Conservation (phyloP, 495 filamentous ascomycete genomes). For the Lophium mytilinum region DNA sequence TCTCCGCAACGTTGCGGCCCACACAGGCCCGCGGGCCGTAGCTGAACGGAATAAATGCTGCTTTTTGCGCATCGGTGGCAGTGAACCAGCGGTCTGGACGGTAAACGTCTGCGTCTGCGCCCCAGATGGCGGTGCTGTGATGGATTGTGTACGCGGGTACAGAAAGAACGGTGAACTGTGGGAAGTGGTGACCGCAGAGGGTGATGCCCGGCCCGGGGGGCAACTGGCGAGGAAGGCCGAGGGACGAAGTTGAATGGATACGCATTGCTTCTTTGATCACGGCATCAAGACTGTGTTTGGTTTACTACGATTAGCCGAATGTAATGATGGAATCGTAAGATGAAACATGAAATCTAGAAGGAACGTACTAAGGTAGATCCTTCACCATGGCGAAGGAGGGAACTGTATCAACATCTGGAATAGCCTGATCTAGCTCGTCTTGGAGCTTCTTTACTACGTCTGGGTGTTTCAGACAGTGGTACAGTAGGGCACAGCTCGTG, state of each 20-base stretch:
- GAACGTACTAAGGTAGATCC: constrained; percentile 60
- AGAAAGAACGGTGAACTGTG: constrained; percentile 65
- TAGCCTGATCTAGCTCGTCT: constrained; percentile 58
- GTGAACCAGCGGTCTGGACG: constrained; percentile 67
- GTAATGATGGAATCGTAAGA: not conserved
- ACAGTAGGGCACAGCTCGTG: constrained; percentile 79
- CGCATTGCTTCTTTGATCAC: constrained; percentile 88
- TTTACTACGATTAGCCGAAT: too few relatives aligned
- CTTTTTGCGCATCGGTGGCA: constrained; percentile 30
- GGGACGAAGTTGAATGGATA: constrained; percentile 79
- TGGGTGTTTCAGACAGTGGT: constrained; percentile 61
- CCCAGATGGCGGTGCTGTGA: constrained; percentile 77
- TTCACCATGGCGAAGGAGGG: constrained; percentile 63
- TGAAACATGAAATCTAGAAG: not conserved
- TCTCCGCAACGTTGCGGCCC: constrained; percentile 82
- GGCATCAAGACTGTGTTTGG: constrained; percentile 45
- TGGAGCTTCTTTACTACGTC: constrained; percentile 66
- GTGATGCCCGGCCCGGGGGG: constrained; percentile 51
- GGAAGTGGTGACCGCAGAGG: constrained; percentile 56
- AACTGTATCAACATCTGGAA: constrained; percentile 53
- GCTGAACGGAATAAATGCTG: constrained; percentile 75
- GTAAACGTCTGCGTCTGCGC: constrained; percentile 68
- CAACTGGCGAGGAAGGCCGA: constrained; percentile 78
- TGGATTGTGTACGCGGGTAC: constrained; percentile 87
- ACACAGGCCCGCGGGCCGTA: constrained; percentile 76